Percentiles rank a stretch among this genome's conserved stretches.
phyloP scores from a whole-genome alignment of 106 monocot species.

The Apostasia ramifera region DNA sequence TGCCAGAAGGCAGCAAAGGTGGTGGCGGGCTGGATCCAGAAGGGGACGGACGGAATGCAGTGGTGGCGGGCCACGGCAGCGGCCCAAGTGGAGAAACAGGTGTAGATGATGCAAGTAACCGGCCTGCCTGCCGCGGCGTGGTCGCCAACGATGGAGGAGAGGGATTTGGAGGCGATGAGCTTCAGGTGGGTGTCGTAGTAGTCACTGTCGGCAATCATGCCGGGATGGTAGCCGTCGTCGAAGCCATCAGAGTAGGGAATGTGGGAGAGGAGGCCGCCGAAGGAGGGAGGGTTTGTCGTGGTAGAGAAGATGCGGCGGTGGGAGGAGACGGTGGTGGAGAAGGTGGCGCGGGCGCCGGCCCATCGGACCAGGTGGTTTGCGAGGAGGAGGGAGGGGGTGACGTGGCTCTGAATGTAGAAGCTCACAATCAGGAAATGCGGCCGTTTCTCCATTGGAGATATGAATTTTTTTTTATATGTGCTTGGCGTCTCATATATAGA shows the following conservation, averaged over 20 bases:
- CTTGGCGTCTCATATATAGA: no score
- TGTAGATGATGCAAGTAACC: constrained; percentile 20
- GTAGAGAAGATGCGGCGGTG: neutral
- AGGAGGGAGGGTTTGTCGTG: neutral
- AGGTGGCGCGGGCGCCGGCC: constrained; percentile 1
- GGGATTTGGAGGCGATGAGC: constrained; percentile 6
- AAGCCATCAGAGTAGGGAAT: constrained; percentile 5
- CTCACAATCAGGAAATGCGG: neutral
- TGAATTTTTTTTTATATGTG: no score
- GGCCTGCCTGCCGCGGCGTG: constrained; percentile 13
- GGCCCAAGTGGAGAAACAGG: constrained; percentile 19
- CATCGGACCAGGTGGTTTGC: neutral
- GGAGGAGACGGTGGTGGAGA: constrained; percentile 6
- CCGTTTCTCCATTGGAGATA: neutral
- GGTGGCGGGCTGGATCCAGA: constrained; percentile 44
- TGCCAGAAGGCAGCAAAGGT: constrained; percentile 9
- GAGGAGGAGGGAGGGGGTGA: constrained; percentile 4
- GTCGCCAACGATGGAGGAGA: constrained; percentile 9
- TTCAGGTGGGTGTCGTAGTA: neutral
- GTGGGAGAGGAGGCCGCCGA: neutral
- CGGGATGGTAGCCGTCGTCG: constrained; percentile 21
- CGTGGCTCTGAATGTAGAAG: neutral
- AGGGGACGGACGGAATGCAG: constrained; percentile 18
- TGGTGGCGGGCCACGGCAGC: constrained; percentile 15
- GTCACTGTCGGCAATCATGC: neutral